phyloP scores from a whole-genome alignment of 2,329 filamentous ascomycete species.

The Aspergillus oerlinghausenensis region DNA sequence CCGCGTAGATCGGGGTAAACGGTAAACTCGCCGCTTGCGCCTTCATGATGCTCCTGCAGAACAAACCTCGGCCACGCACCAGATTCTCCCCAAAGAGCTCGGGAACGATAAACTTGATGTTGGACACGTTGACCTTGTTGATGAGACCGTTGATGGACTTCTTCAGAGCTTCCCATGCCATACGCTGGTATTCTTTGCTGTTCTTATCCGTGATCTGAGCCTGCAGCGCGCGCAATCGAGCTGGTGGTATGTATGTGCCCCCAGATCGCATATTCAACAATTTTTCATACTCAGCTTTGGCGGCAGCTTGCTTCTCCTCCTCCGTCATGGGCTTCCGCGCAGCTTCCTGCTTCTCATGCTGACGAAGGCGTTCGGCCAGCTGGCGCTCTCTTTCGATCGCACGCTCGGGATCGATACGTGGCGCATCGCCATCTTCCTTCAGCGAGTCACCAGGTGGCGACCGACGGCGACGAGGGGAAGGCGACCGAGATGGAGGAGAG shows the following conservation, averaged over 20 bases:
- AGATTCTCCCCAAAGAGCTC: constrained; percentile 95
- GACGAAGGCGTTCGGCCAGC: constrained; percentile 50
- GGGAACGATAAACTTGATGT: constrained; percentile 96
- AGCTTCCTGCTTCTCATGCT: constrained; percentile 46
- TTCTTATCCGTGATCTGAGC: constrained; percentile 95
- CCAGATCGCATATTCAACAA: constrained; percentile 88
- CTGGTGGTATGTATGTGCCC: constrained; percentile 93
- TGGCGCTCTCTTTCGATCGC: constrained; percentile 48
- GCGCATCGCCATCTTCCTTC: constrained; percentile 36
- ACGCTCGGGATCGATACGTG: constrained; percentile 48
- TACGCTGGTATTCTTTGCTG: constrained; percentile 95
- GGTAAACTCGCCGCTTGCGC: constrained; percentile 92
- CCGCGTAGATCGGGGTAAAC: constrained; percentile 93
- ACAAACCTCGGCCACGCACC: constrained; percentile 82
- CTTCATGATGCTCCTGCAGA: constrained; percentile 97
- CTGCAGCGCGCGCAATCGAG: constrained; percentile 82
- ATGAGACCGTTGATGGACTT: constrained; percentile 98
- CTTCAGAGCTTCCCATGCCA: constrained; percentile 98
- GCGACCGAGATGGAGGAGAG: constrained; percentile 52
- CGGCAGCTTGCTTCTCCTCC: constrained; percentile 80
- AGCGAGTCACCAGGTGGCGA: constrained; percentile 39
- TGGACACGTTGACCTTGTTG: constrained; percentile 97
- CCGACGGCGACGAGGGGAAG: constrained; percentile 48
- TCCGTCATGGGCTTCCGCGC: constrained; percentile 57
- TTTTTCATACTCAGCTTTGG: constrained; percentile 91